Percentiles rank a stretch among this genome's conserved stretches.
Evolutionary conservation across 805 yeast genomes (phyloP).

Genomic region (Barnettozyma siamensis): DNA sequence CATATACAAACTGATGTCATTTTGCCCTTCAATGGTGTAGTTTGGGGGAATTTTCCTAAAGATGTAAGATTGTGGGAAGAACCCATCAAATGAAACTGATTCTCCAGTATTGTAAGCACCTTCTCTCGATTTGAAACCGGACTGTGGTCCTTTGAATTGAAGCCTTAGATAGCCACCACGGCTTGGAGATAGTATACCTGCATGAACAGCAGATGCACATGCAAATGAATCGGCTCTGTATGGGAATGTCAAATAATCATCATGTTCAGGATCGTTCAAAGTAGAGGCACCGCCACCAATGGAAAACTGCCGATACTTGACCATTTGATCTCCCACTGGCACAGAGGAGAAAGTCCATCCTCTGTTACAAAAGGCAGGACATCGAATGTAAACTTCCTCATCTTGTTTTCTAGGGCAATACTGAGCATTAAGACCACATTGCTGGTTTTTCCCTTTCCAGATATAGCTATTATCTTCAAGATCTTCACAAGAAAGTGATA

Average conservation of each 20-base stretch:
- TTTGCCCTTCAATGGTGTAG: slow-evolving; percentile 41
- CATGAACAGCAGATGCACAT: slow-evolving; percentile 86
- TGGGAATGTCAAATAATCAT: slow-evolving; percentile 41
- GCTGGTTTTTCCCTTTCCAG: slow-evolving; percentile 72
- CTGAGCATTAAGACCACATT: slow-evolving; percentile 70
- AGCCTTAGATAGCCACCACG: slow-evolving; percentile 74
- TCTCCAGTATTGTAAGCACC: slow-evolving; percentile 49
- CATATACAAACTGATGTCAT: slow-evolving; percentile 53
- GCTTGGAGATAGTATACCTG: slow-evolving; percentile 67
- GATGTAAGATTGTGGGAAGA: slow-evolving; percentile 67
- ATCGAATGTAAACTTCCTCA: slow-evolving; percentile 52
- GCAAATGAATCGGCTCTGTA: slow-evolving; percentile 86
- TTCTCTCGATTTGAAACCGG: slow-evolving; percentile 38
- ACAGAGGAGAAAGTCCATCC: slow-evolving; percentile 69
- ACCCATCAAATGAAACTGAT: slow-evolving; percentile 64
- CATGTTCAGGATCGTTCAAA: slow-evolving; percentile 12
- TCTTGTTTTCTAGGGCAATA: slow-evolving; percentile 37
- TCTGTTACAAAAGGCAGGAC: slow-evolving; percentile 84
- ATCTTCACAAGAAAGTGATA: slow-evolving; percentile 41
- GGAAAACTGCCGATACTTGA: slow-evolving; percentile 64
- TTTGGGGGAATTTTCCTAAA: slow-evolving; percentile 40
- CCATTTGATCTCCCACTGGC: slow-evolving; percentile 61
- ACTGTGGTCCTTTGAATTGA: slow-evolving; percentile 47
- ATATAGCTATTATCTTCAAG: slow-evolving; percentile 30
- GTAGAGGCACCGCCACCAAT: slow-evolving; percentile 64